These are phyloP conservation scores for Wilhelminamyces savonicus DNA, from an alignment of 805 yeast genomes.

Conservation along the genomic window DNA sequence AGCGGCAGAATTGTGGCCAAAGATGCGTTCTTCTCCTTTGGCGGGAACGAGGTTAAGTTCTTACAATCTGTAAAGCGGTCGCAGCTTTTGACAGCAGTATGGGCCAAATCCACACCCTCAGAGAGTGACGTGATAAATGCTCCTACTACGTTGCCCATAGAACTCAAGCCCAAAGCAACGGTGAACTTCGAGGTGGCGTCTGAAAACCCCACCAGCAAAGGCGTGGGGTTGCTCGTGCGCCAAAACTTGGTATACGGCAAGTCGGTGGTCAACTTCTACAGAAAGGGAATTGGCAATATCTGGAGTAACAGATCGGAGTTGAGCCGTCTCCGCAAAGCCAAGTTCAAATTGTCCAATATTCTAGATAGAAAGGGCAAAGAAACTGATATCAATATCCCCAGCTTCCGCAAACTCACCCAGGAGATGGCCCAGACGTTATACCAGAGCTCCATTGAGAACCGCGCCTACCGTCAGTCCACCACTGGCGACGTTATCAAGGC, in stretches of 20 bases:
- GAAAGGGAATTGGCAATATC: slow-evolving; percentile 49
- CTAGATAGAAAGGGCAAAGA: slow-evolving; percentile 16
- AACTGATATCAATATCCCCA: slow-evolving; percentile 21
- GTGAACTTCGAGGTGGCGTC: slow-evolving; percentile 18
- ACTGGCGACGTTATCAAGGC: slow-evolving; percentile 14
- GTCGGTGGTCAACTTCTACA: slow-evolving; percentile 45
- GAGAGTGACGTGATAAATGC: slow-evolving; percentile 17
- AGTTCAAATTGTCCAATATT: slow-evolving; percentile 12
- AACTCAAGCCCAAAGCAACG: slow-evolving; percentile 18
- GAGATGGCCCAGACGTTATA: slow-evolving; percentile 30
- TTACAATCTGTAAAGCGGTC: slow-evolving; percentile 10
- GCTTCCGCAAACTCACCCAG: slow-evolving; percentile 28
- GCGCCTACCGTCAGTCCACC: slow-evolving; percentile 10
- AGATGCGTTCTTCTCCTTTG: too few relatives aligned
- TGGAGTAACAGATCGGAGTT: slow-evolving; percentile 36
- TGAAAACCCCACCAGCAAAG: slow-evolving; percentile 10
- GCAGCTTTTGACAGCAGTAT: slow-evolving; percentile 9
- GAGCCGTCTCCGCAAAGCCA: slow-evolving; percentile 9
- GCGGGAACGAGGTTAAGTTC: too few relatives aligned
- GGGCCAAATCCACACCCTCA: slow-evolving; percentile 9
- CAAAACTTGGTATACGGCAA: slow-evolving; percentile 42
- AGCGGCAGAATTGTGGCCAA: too few relatives aligned
- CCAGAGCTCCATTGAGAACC: slow-evolving; percentile 31
- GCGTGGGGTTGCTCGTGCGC: slow-evolving; percentile 16
- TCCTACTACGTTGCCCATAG: slow-evolving; percentile 23